Base-by-base conservation (phyloP, 1,284 basidiomycete genomes). In the Boletus semigastroideus region DNA sequence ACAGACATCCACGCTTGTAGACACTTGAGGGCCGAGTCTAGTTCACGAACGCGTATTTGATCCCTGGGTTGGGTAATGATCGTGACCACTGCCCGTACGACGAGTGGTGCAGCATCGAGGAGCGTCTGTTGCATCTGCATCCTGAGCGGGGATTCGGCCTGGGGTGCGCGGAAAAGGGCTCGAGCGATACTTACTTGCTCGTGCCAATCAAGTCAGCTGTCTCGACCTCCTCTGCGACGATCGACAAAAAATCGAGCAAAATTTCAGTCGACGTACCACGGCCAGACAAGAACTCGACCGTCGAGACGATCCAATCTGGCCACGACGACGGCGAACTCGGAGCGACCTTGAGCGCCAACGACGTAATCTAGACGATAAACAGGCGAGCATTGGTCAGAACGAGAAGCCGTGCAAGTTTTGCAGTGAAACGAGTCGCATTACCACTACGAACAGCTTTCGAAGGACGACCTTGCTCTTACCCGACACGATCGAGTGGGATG, bases 361-460 rank as follows among this genome's bases (percentile, higher is more conserved):
- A 83, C 2, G 83, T 82, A 51, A 91, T 75, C 86, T 90, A 56
- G 19, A 42, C 20, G 27, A 17, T 2, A 16, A 9, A 17, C 11
- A 16, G 4, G 42, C 19, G 42, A 17, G 11, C 20, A 39, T 61
- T 36, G 50, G 51, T 36, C 10, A 41, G 31, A 9, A 13, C 7
- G 14, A 22, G 22, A 28, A 53, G 49, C 48, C 48, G 36, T 48
- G 14, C 33, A 7, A 33, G 14, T 8, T 33, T 25, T 7, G 25
- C 5, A 25, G 25, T 6, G 25, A 4, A 25, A 25, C 5, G 33
- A 33, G 46, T 49, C 45, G 38, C 28, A 76, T 65, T 51, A 94
- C 90, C 53, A 90, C 84, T 20, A 92, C 90, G 64, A 90, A 95
- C 27, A 94, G 74, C 67, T 94, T 95, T 48, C 92, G 82, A 22